Conservation (phyloP, 164 flowering plant genomes). For the Macadamia tetraphylla region DNA sequence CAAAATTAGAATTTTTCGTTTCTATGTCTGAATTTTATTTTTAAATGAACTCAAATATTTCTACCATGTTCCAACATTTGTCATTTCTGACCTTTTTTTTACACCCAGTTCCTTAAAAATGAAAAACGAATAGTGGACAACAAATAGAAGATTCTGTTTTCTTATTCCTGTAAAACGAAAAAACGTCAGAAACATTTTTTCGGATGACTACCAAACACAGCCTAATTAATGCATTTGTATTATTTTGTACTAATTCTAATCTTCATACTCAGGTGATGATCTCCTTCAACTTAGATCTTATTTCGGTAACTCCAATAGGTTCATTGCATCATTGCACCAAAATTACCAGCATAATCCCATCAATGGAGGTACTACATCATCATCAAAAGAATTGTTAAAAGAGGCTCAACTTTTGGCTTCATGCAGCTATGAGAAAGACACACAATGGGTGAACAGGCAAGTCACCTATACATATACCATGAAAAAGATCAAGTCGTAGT, state of each 20-base stretch:
- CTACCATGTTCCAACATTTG: no score
- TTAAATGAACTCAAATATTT: no score
- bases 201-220: no score
- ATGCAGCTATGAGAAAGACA: background rate
- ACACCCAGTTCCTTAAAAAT: no score
- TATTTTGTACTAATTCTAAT: background rate
- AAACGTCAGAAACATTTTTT: no score
- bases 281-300: background rate
- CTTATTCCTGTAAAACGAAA: no score
- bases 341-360: background rate
- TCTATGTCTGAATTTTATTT: no score
- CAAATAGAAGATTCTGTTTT: no score
- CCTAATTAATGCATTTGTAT: no score
- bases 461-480: background rate
- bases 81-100: no score
- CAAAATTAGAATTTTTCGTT: no score
- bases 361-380: background rate
- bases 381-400: background rate
- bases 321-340: background rate
- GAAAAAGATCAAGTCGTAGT: background rate
- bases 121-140: no score
- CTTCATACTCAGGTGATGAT: background rate
- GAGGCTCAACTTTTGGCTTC: background rate
- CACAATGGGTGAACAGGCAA: slow-evolving; percentile 7
- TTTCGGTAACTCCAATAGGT: background rate